phyloP scores from a whole-genome alignment of 176 grass and related monocot species.

The Tuctoria greenei region DNA sequence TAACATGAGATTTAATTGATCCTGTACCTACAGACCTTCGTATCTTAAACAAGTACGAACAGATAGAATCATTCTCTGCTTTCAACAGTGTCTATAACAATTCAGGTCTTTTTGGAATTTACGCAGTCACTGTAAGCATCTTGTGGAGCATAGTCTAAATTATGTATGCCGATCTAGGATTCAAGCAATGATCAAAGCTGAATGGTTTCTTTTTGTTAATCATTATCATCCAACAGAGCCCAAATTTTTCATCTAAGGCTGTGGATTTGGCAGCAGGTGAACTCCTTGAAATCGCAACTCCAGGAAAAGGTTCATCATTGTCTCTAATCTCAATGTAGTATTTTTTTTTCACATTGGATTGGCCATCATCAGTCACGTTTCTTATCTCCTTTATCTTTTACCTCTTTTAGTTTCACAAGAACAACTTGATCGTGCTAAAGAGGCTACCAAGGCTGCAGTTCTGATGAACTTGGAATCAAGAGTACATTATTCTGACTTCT shows the following conservation, averaged over 20 bases:
- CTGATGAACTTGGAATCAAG: slow-evolving; percentile 95
- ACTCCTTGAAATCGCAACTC: slow-evolving; percentile 75
- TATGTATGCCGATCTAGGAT: slow-evolving; percentile 6
- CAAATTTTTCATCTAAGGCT: slow-evolving; percentile 61
- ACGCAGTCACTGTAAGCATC: slow-evolving; percentile 65
- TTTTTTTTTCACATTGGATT: slow-evolving; percentile 3
- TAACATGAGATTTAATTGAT: slow-evolving; percentile 11
- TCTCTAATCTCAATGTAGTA: slow-evolving; percentile 3
- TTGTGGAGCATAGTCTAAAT: slow-evolving; percentile 17
- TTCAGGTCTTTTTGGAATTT: slow-evolving; percentile 86
- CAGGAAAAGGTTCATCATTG: slow-evolving; percentile 64
- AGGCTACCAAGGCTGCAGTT: slow-evolving; percentile 77
- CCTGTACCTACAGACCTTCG: slow-evolving; percentile 60
- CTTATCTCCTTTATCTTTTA: background rate
- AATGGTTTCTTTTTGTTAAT: background rate
- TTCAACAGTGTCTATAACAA: slow-evolving; percentile 81
- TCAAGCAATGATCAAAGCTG: slow-evolving; percentile 16
- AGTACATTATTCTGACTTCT: slow-evolving; percentile 39
- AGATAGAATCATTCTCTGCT: slow-evolving; percentile 81
- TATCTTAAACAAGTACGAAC: slow-evolving; percentile 67
- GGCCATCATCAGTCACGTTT: slow-evolving; percentile 22
- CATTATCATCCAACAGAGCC: slow-evolving; percentile 44
- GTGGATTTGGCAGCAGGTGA: slow-evolving; percentile 78
- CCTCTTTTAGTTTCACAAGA: slow-evolving; percentile 66
- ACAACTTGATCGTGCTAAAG: slow-evolving; percentile 84